Base-by-base conservation (phyloP, 2,329 filamentous ascomycete species). In the Fusarium xylarioides region DNA sequence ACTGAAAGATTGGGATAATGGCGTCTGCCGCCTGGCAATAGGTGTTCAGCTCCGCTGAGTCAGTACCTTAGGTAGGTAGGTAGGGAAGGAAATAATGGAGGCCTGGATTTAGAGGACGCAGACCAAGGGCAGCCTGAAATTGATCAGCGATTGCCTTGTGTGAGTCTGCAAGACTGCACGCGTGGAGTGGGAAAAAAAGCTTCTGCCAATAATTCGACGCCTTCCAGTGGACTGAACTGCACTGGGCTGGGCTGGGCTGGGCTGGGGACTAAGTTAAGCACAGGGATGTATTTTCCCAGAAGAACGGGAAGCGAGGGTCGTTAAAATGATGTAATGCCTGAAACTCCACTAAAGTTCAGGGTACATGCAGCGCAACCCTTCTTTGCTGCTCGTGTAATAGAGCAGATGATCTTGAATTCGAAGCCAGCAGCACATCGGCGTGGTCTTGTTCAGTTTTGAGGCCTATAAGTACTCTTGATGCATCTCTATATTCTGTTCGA, bases 241-340 rank as follows among this genome's bases (percentile, higher is more conserved):
- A 8, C 42, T 44, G 18, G 23, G 7, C 43, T 46, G 18, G 43
- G 23, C 43, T 50, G 30, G 46, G 28, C 28, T 52, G 44, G 42
- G 56, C 50, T 32, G 46, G 66, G 46, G 28, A 67, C 54, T 57
- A 50, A 59, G 62, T 67, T 59, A 63, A 61, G 68, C 57, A 72
- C 71, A 70, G 64, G 71, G 68, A 73, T 68, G 50, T 40, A 47
- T 69, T 63, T 73, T 74, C 68, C 68, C 72, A 66, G 57, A 70
- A 73, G 56, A 40, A 74, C 68, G 72, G 71, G 65, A 70, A 74
- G 71, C 68, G 53, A 66, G 56, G 66, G 68, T 66, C 52, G 52
- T 69, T 35, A 64, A 63, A 67, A 78, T 78, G 76, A 78, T 78
- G 76, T 78, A 78, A 78, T 78, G 74, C 70, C 68, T 57, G 68